Evolutionary conservation across 1,284 basidiomycete genomes (phyloP), one percentile per base, ranked within the genome.

Genomic region (Polyporus tsugae): DNA sequence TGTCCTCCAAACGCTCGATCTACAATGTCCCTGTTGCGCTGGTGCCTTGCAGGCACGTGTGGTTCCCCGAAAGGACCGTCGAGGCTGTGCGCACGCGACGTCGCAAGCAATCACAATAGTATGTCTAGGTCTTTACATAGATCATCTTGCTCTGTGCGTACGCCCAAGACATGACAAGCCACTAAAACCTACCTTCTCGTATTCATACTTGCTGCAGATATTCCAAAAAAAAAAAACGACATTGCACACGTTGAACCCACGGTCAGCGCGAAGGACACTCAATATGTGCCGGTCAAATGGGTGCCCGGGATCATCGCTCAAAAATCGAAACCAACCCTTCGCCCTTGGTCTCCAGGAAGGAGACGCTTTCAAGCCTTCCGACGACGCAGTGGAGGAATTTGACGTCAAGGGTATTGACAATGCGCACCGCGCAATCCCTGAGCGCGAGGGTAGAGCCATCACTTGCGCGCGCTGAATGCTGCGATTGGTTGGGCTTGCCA

Each of bases 401-500:
- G 17, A 33, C 58, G 7, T 35, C 58, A 65, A 58, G 58, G 38
- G 58, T 19, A 10, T 25, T 39, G 3, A 49, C 61, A 38, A 39
- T 42, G 65, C 67, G 29, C 49, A 33, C 35, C 70, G 62, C 62
- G 46, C 66, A 15, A n/a, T 53, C 19, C 38, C 25, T 46, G 39
- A 63, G 44, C 38, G 65, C 57, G 49, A 49, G 22, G 25, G 67
- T 68, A 67, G 63, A 66, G 66, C 70, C 68, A 62, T 64, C 59
- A 46, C 38, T 10, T 17, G 42, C 42, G 11, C 10, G 15, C 33
- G 59, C 39, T 22, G 10, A 33, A 33, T 13, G 35, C 22, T n/a
- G 59, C 33, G 17, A 68, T 64, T 68, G 68, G 66, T 55, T 46
- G 52, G 15, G 19, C n/a, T 17, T 52, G 36, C 39, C 7, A 36